phyloP scores from a whole-genome alignment of 2,329 filamentous ascomycete genomes.

The Fusarium redolens region DNA sequence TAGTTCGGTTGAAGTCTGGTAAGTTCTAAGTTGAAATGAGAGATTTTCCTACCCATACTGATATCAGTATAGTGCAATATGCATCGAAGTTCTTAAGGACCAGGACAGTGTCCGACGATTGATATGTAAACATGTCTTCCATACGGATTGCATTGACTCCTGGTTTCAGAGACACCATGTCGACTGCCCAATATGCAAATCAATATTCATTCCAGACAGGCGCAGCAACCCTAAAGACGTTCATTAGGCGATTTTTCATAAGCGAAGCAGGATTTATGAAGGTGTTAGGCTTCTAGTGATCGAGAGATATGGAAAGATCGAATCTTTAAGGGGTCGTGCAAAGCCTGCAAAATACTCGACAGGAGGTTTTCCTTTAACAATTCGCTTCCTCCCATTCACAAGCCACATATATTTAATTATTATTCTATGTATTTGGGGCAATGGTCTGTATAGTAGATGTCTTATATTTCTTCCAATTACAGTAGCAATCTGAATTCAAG shows the following conservation, averaged over 20 bases:
- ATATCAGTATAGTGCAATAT: neutral
- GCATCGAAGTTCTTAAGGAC: neutral
- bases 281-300: no score
- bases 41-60: neutral
- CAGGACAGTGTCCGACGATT: neutral
- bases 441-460: no score
- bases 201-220: neutral
- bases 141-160: neutral
- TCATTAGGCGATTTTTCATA: neutral
- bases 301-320: no score
- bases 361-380: no score
- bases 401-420: no score
- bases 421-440: no score
- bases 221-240: neutral
- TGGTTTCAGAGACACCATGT: neutral
- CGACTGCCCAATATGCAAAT: conserved; percentile 4
- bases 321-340: no score
- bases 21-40: neutral
- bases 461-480: no score
- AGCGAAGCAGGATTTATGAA: neutral
- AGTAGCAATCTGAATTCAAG: no score
- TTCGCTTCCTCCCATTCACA: no score
- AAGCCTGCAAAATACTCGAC: no score
- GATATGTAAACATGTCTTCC: neutral
- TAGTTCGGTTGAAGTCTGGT: neutral